Percentiles rank a stretch among this genome's conserved stretches.
These are phyloP conservation scores for Cladosporium sp. DNA, from an alignment of 2,329 filamentous ascomycete species.

Conservation along the genomic window DNA sequence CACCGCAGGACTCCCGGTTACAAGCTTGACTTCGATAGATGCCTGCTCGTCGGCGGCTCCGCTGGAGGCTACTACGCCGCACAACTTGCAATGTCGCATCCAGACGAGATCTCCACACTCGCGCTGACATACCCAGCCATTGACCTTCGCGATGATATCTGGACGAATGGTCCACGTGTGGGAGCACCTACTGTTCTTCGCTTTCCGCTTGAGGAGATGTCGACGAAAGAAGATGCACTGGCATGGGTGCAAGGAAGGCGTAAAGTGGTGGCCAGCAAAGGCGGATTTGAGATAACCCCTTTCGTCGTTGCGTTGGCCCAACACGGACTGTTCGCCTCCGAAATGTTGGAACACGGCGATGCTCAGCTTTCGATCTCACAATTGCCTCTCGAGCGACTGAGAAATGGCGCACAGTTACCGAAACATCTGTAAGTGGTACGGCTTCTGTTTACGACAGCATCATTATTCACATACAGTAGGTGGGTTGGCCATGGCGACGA, in stretches of 20 bases:
- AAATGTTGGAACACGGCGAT: not conserved
- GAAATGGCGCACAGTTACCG: not conserved
- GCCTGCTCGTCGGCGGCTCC: not conserved
- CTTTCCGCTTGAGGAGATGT: not conserved
- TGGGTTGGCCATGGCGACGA: conserved; percentile 4
- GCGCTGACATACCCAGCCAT: conserved; percentile 1
- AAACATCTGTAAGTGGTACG: not conserved
- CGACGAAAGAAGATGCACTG: conserved; percentile 1
- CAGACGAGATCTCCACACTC: not conserved
- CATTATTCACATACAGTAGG: not conserved
- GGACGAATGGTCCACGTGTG: not conserved
- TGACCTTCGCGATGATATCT: not conserved
- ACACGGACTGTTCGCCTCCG: not conserved
- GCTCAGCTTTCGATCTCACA: not conserved
- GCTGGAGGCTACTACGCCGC: conserved; percentile 3
- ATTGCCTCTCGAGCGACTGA: not conserved
- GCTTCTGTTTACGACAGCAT: rapidly evolving
- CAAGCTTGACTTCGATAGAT: not conserved
- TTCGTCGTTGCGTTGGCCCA: not conserved
- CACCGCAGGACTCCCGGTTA: not conserved
- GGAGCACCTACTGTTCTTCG: conserved; percentile 3
- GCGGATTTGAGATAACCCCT: not conserved
- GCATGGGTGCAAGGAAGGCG: not conserved
- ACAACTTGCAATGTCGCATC: conserved; percentile 2
- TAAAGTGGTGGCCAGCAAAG: conserved; percentile 5